Evolutionary conservation across 1,139 yeast genomes (phyloP).

Genomic region (Wickerhamomyces sp.): DNA sequence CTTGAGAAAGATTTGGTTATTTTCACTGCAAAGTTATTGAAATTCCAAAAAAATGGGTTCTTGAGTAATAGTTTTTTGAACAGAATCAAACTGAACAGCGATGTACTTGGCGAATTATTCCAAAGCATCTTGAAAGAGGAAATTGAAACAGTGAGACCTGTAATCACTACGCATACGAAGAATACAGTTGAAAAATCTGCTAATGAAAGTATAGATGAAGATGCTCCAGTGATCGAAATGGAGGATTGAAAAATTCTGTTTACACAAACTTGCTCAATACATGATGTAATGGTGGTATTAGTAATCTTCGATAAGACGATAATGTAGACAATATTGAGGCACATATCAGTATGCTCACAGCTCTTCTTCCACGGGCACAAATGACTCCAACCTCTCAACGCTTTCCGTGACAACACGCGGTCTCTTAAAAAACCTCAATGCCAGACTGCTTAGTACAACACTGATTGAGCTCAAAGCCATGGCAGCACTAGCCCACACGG

Average conservation of each 20-base stretch:
- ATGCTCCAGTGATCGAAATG: no score
- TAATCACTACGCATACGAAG: no score
- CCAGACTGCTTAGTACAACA: conserved; percentile 52
- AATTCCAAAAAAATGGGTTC: conserved; percentile 37
- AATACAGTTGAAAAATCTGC: no score
- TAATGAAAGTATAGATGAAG: no score
- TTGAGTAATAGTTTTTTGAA: conserved; percentile 28
- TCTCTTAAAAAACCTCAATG: conserved; percentile 43
- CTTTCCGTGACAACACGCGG: conserved; percentile 19
- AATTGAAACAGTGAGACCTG: neutral
- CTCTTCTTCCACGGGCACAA: conserved; percentile 10
- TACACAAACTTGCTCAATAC: no score
- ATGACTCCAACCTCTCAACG: conserved; percentile 2
- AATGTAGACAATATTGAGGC: neutral
- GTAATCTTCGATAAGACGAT: neutral
- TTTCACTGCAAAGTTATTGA: conserved; percentile 44
- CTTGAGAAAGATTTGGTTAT: conserved; percentile 46
- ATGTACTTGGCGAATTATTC: conserved; percentile 39
- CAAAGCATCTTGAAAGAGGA: conserved; percentile 22
- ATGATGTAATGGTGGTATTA: no score
- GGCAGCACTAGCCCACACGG: conserved; percentile 65
- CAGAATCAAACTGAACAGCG: conserved; percentile 45
- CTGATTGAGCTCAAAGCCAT: conserved; percentile 61
- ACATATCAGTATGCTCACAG: conserved; percentile 1
- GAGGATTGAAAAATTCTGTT: no score